Evolutionary conservation across 2,329 filamentous ascomycete genomes (phyloP), one percentile per base, ranked within the genome.

Genomic region (Colletotrichum shisoi): DNA sequence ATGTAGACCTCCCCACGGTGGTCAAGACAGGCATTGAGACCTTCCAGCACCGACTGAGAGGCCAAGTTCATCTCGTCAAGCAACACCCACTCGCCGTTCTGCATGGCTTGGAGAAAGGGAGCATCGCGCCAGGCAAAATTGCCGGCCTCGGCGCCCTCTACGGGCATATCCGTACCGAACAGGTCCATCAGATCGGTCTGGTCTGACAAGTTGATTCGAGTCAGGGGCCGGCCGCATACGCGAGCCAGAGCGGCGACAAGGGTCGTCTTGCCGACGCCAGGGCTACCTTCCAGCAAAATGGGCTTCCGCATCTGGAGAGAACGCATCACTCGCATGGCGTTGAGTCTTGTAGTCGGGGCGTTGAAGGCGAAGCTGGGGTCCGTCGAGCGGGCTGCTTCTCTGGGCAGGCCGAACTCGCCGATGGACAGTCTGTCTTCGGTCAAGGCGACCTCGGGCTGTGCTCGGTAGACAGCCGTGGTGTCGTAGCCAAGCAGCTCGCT

Each of bases 21-120:
- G 77, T 99, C 95, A 37, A 99, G 85, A 80, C 95, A 98, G 24
- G 95, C 94, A 72, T 99, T 99, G 39, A 99, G 82, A 70, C 95
- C 96, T 80, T 99, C 95, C 1, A 99, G 85, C 2, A 99, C 94
- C 4, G 94, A 96, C 76, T 99, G 95, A 0, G 94, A 98, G 1
- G 96, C 95, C 70, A 99, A 81, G 73, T 99, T 99, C 95, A 99
- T 99, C 81, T 99, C 95, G 74, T 99, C 95, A 0, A 99, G 84
- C 34, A 99, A 82, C 12, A 99, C 95, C 95, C 95, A 99, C 72
- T 96, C 92, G 34, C 95, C 95, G 65, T 88, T 91, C 75, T 98
- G 95, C 94, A 99, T 98, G 0, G 95, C 95, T 75, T 93, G 91
- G 21, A 99, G 82, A 75, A 99, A 98, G 0, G 95, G 94, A 0